Evolutionary conservation across 345 rosid genomes (phyloP).

Genomic region (Hibiscus tridactylites): DNA sequence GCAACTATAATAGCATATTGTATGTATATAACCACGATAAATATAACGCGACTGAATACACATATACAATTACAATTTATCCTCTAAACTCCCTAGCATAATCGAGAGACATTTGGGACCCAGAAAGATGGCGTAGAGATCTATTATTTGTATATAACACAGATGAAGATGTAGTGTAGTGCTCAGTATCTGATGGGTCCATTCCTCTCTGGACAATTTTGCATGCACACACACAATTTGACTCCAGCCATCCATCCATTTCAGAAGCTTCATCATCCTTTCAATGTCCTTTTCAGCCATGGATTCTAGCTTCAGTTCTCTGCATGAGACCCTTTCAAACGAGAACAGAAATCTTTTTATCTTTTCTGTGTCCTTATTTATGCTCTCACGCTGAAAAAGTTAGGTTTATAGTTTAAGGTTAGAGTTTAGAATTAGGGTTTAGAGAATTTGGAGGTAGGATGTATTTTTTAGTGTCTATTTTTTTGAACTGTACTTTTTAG

Average conservation of each 20-base stretch:
- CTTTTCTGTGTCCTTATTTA: too few species aligned
- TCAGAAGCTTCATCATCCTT: neutral
- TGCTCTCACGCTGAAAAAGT: too few species aligned
- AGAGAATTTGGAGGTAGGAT: too few species aligned
- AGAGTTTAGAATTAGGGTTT: too few species aligned
- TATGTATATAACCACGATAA: too few species aligned
- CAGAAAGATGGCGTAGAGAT: constrained; percentile 37
- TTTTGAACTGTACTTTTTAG: too few species aligned
- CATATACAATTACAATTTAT: too few species aligned
- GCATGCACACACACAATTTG: constrained; percentile 10
- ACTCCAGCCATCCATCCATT: neutral
- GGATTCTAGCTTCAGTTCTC: neutral
- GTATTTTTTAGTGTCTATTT: too few species aligned
- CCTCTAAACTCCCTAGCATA: constrained; percentile 2
- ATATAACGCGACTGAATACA: too few species aligned
- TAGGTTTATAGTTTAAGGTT: too few species aligned
- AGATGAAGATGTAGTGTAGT: constrained; percentile 32
- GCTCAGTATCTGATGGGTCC: constrained; percentile 16
- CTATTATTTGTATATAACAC: constrained; percentile 22
- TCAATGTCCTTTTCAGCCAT: neutral
- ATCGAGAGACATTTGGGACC: constrained; percentile 30
- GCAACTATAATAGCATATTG: too few species aligned
- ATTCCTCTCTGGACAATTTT: constrained; percentile 7
- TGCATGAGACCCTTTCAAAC: neutral
- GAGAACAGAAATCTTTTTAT: neutral